Conservation (phyloP, 345 rosid species). For the Kernera saxatilis region DNA sequence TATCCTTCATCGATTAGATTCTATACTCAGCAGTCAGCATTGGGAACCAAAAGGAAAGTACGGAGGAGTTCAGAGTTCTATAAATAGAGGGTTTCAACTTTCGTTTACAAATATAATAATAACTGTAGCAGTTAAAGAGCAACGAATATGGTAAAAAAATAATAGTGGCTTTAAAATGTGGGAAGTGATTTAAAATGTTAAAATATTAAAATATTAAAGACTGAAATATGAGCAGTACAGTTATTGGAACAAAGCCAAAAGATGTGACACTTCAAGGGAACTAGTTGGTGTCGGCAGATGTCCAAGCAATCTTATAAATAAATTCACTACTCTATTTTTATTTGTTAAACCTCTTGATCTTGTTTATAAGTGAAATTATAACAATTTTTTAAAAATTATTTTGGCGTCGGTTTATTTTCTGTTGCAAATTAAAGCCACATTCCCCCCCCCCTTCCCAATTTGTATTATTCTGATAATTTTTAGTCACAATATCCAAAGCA, state of each 20-base stretch:
- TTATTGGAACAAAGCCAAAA: slow-evolving; percentile 25
- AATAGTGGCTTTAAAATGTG: not conserved
- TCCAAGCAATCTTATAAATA: slow-evolving; percentile 10
- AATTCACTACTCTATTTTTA: not conserved
- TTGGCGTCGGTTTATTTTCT: not conserved
- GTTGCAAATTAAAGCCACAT: not conserved
- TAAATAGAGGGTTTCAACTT: not conserved
- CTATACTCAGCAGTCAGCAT: not conserved
- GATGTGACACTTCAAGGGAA: slow-evolving; percentile 33
- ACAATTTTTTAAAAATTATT: not conserved
- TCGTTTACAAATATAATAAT: not conserved
- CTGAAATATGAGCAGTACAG: slow-evolving; percentile 21
- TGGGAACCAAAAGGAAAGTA: slow-evolving; percentile 16
- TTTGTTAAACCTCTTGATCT: not conserved
- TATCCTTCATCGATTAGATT: slow-evolving; percentile 1
- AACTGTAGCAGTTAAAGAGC: slow-evolving; percentile 22
- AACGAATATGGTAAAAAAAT: not conserved
- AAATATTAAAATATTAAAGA: not conserved
- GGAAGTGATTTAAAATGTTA: not conserved
- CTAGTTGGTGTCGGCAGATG: slow-evolving; percentile 32
- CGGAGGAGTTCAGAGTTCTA: slow-evolving; percentile 15
- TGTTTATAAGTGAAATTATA: not conserved
- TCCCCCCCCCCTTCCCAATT: not conserved
- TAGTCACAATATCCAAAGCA: slow-evolving; percentile 13
- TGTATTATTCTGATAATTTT: not conserved